phyloP scores from a whole-genome alignment of 108 stramenopile genomes.

The Cylindrotheca closterium region DNA sequence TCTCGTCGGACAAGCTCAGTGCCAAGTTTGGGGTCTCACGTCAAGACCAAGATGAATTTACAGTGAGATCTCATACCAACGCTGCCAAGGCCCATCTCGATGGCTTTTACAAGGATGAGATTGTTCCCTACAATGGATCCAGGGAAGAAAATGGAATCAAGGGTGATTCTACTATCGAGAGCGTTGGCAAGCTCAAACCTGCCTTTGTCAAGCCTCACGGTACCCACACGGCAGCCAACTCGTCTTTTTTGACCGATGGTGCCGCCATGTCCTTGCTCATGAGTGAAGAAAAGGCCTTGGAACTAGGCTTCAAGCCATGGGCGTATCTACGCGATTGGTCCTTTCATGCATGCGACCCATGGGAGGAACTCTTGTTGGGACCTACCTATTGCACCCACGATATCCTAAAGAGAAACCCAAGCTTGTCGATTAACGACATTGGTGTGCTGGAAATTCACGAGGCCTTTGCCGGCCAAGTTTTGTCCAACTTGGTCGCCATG shows the following conservation, averaged over 20 bases:
- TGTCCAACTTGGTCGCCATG: conserved; percentile 96
- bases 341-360: conserved; percentile 97
- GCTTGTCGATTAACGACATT: conserved; percentile 82
- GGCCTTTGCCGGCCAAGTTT: conserved; percentile 99
- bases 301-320: conserved; percentile 93
- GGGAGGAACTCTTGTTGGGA: conserved; percentile 95
- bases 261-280: conserved; percentile 93
- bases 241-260: conserved; percentile 96
- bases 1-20: conserved; percentile 89
- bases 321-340: conserved; percentile 92
- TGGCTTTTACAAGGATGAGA: conserved; percentile 93
- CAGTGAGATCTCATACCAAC: conserved; percentile 84
- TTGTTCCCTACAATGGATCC: conserved; percentile 86
- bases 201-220: conserved; percentile 97
- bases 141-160: conserved; percentile 95
- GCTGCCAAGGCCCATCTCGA: conserved; percentile 93
- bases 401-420: conserved; percentile 67
- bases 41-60: conserved; percentile 94
- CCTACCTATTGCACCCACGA: conserved; percentile 90
- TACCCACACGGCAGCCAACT: conserved; percentile 99
- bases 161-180: conserved; percentile 89
- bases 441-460: conserved; percentile 99
- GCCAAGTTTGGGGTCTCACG: conserved; percentile 95
- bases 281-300: conserved; percentile 93
- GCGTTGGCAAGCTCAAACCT: conserved; percentile 92